These are phyloP conservation scores for Oryza punctata DNA, from an alignment of 176 grass and related monocot species.

Conservation along the genomic window DNA sequence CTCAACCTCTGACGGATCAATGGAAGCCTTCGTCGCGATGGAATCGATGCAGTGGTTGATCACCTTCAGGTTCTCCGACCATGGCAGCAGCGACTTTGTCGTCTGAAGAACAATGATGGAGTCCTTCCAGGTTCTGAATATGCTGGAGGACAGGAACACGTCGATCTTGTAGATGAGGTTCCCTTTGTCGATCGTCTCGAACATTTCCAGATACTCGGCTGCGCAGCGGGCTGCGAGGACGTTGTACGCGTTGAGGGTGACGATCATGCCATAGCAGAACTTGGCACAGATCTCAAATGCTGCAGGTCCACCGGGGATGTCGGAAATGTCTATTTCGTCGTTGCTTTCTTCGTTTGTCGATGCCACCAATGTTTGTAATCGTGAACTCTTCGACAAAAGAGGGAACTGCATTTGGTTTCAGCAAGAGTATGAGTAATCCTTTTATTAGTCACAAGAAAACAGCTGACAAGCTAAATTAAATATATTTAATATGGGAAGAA, in stretches of 20 bases:
- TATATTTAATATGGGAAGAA: background rate
- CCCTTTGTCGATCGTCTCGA: constrained; percentile 79
- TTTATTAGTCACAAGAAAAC: background rate
- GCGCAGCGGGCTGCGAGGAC: constrained; percentile 77
- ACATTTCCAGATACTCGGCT: constrained; percentile 95
- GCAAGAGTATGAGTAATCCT: background rate
- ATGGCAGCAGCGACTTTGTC: constrained; percentile 64
- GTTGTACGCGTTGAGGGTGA: constrained; percentile 98
- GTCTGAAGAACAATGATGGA: constrained; percentile 89
- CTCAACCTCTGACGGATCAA: constrained; percentile 79
- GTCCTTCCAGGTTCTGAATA: constrained; percentile 94
- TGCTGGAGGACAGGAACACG: constrained; percentile 77
- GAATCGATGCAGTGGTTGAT: constrained; percentile 75
- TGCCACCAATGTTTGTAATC: constrained; percentile 74
- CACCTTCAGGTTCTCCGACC: constrained; percentile 78
- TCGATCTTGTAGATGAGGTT: constrained; percentile 98
- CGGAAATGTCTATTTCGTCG: constrained; percentile 72
- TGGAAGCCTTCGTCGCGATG: constrained; percentile 64
- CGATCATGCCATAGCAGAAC: constrained; percentile 93
- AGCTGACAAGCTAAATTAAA: background rate
- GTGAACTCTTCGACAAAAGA: constrained; percentile 87
- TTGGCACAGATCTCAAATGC: constrained; percentile 94
- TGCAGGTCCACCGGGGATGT: constrained; percentile 83
- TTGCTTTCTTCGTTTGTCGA: constrained; percentile 64
- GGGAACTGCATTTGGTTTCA: constrained; percentile 69